Conservation (phyloP, 169 alveolate species). For the Plasmodium malariae region DNA sequence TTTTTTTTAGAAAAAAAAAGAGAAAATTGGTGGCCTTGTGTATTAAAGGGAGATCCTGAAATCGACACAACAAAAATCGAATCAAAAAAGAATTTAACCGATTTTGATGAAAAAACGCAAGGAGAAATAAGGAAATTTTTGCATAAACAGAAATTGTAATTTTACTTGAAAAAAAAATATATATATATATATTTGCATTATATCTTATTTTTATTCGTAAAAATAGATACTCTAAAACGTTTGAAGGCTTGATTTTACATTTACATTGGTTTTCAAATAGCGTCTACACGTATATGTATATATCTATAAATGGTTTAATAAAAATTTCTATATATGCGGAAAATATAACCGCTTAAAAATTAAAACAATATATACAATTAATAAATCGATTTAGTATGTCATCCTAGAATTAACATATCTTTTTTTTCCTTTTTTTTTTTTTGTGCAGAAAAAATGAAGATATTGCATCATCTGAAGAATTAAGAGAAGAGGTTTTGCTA, state of each 20-base stretch:
- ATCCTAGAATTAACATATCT: not conserved
- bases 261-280: too few relatives aligned
- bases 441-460: slow-evolving; percentile 57
- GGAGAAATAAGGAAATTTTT: slow-evolving; percentile 82
- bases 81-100: slow-evolving; percentile 83
- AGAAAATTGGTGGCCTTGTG: slow-evolving; percentile 88
- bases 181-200: too few relatives aligned
- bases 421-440: not conserved
- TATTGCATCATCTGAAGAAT: slow-evolving; percentile 29
- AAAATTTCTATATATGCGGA: not conserved
- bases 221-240: too few relatives aligned
- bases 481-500: slow-evolving; percentile 23
- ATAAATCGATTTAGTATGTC: not conserved
- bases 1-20: slow-evolving; percentile 82
- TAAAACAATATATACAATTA: too few relatives aligned
- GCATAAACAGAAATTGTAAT: slow-evolving; percentile 78
- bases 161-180: not conserved
- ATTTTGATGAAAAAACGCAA: slow-evolving; percentile 83
- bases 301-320: not conserved
- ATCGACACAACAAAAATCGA: slow-evolving; percentile 85
- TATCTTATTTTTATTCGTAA: too few relatives aligned
- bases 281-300: not conserved
- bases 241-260: too few relatives aligned
- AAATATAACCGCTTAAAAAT: too few relatives aligned
- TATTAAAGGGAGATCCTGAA: slow-evolving; percentile 84